Base-by-base conservation (phyloP, 306 rosid species). In the Glycine tomentella region DNA sequence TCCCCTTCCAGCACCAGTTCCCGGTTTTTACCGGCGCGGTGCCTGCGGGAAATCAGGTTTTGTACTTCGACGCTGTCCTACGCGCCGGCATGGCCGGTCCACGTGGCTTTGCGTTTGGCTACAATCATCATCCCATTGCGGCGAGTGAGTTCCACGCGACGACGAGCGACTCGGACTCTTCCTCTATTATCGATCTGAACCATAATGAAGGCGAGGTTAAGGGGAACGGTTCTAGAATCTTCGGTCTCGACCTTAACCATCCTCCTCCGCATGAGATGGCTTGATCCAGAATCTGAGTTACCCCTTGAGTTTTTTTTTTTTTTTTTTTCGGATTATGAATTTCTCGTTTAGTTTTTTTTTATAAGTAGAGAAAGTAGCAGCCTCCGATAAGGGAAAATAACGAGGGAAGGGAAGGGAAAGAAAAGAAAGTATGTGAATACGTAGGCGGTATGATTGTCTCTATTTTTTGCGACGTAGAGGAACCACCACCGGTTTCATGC, bases 181-280 rank as follows among this genome's bases (percentile, higher is more conserved):
- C 93, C 2, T 86, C 96, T 4, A 88, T 91, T 31, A 85, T 89
- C 63, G 93, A 91, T 87, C 84, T 86, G 79, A 91, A 86, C 63
- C 88, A 74, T 36, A 73, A 64, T 3, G 72, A 78, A 7, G 73
- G 83, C 1, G 73, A 50, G 33, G 64, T 57, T 8, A 73, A 83
- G 36, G 12, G 66, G 46, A 8, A 0, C 15, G 40, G 74, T 17
- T 42, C 56, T 5, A 69, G 74, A 63, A 67, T 6, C 36, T 80
- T 89, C 4, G 87, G 76, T 84, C 83, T 91, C 4, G 95, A 91
- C 58, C 93, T 91, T 76, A 91, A 89, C 79, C 13, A 50, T 2
- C 92, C 88, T 42, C 93, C 96, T 8, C 87, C 85, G 0, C 81
- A 81, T 7, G 93, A 89, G 38, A 17, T 67, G 8, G 86, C 82